Conservation (phyloP, 495 filamentous ascomycete species). For the Cercophora samala region DNA sequence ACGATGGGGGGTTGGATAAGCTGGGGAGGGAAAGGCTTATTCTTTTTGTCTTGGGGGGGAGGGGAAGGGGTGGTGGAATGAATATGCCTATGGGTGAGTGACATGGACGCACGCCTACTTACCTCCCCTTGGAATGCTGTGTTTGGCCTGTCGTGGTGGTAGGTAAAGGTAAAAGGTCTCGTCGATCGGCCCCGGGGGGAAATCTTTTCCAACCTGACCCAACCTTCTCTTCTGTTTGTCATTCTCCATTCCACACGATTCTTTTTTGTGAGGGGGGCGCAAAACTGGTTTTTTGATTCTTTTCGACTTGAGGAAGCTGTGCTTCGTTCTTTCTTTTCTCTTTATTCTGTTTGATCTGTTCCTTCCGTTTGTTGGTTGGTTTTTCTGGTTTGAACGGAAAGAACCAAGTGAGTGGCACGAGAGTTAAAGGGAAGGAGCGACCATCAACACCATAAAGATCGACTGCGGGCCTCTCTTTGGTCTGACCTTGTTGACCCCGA, state of each 20-base stretch:
- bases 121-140: not conserved
- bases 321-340: slow-evolving; percentile 16
- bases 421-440: not conserved
- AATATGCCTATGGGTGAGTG: not conserved
- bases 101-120: not conserved
- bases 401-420: no score
- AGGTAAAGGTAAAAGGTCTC: not conserved
- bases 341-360: slow-evolving; percentile 12
- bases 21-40: not conserved
- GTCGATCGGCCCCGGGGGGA: not conserved
- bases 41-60: no score
- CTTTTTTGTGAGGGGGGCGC: not conserved
- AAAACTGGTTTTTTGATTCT: slow-evolving; percentile 1
- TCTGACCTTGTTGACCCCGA: not conserved
- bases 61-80: no score
- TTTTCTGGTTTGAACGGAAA: not conserved
- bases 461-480: not conserved
- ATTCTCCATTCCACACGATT: not conserved
- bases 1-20: not conserved
- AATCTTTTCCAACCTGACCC: not conserved
- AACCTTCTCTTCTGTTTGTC: slow-evolving; percentile 1
- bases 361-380: slow-evolving; percentile 4
- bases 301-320: slow-evolving; percentile 17
- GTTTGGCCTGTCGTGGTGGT: not conserved
- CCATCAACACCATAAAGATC: not conserved